These are phyloP conservation scores for Pyricularia pennisetigena DNA, from an alignment of 2,329 filamentous ascomycete species.

Conservation along the genomic window DNA sequence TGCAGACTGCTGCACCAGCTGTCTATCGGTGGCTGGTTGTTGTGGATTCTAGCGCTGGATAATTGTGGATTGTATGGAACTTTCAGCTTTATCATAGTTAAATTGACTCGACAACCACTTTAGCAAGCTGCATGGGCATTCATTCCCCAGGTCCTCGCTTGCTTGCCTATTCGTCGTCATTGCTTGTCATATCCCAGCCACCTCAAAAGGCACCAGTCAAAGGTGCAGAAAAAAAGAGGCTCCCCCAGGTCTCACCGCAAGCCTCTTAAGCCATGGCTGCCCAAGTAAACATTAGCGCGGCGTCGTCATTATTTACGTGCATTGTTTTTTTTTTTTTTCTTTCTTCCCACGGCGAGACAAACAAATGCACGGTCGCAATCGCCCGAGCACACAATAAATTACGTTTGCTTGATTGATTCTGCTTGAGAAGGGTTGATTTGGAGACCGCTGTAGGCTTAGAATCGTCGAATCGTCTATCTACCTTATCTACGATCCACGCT, in stretches of 20 bases:
- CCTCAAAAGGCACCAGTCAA: background rate
- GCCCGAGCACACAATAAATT: background rate
- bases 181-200: background rate
- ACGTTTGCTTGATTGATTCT: background rate
- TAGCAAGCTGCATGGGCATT: background rate
- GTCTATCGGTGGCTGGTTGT: background rate
- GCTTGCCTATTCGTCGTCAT: background rate
- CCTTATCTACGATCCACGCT: background rate
- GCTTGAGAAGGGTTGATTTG: background rate
- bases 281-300: background rate
- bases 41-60: background rate
- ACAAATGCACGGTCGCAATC: background rate
- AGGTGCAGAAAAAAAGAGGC: background rate
- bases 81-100: background rate
- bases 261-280: background rate
- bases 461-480: background rate
- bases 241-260: background rate
- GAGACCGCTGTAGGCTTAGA: background rate
- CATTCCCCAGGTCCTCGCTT: background rate
- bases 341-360: background rate
- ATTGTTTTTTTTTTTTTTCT: too few relatives aligned
- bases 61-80: background rate
- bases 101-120: background rate
- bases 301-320: background rate
- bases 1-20: background rate